Percentiles rank a stretch among this genome's conserved stretches.
Evolutionary conservation across 192 early-diverging fungal genomes (phyloP).

Genomic region (Backusella tuberculispora): DNA sequence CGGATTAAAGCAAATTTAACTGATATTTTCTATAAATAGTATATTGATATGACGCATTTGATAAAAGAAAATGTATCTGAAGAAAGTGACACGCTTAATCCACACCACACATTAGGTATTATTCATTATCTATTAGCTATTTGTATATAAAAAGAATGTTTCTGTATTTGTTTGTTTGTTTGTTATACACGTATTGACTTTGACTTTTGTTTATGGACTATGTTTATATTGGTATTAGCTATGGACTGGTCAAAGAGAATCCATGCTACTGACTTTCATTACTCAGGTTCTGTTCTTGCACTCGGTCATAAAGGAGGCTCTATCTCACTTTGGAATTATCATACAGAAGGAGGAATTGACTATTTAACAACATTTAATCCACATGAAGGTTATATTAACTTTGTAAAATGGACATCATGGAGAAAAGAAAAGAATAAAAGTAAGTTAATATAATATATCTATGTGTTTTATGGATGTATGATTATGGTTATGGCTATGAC

Average conservation of each 20-base stretch:
- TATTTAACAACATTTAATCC: neutral
- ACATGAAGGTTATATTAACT: neutral
- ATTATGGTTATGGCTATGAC: no score
- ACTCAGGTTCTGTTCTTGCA: neutral
- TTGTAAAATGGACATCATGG: constrained; percentile 21
- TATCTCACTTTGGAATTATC: constrained; percentile 2
- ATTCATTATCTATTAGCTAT: neutral
- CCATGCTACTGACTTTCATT: neutral
- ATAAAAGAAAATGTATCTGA: neutral
- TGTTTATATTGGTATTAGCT: neutral
- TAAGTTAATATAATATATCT: neutral
- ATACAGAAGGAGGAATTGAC: neutral
- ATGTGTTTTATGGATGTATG: no score
- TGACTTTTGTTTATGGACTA: neutral
- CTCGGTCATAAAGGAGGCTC: neutral
- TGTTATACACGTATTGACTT: neutral
- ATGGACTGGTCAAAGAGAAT: constrained; percentile 13
- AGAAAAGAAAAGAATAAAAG: neutral
- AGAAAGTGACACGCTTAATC: neutral
- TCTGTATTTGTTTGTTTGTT: neutral
- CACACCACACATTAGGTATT: neutral
- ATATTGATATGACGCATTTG: neutral
- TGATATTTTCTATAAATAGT: neutral
- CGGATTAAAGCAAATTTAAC: no score
- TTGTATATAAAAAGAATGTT: neutral